A percentile compares a stretch with the other conserved stretches of the same genome.
Conservation (phyloP, 768 basidiomycete genomes). For the Lepiota venenata region DNA sequence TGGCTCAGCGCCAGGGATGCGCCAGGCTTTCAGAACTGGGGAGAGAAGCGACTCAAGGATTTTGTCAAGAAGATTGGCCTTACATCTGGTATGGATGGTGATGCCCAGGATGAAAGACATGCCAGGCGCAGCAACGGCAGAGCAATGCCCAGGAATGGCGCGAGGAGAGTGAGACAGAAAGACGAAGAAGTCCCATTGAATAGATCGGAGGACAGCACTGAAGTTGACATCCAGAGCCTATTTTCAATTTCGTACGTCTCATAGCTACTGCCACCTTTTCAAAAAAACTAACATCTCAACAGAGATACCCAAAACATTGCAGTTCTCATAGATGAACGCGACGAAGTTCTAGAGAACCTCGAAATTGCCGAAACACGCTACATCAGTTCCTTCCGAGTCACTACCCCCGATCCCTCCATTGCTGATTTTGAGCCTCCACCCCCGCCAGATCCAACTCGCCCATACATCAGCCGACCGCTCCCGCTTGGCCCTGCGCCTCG, state of each 20-base stretch:
- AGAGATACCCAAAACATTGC: constrained; percentile 73
- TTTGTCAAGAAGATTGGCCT: constrained; percentile 62
- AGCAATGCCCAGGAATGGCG: constrained; percentile 25
- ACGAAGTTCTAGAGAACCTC: constrained; percentile 72
- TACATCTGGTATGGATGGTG: constrained; percentile 49
- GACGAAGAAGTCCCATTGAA: constrained; percentile 42
- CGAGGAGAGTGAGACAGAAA: constrained; percentile 24
- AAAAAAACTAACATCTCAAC: constrained; percentile 7
- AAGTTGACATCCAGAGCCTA: constrained; percentile 67
- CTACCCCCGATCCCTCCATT: constrained; percentile 72
- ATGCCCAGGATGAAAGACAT: constrained; percentile 2
- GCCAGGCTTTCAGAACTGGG: constrained; percentile 68
- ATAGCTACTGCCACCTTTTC: neutral
- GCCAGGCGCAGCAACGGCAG: constrained; percentile 24
- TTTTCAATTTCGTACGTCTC: constrained; percentile 68
- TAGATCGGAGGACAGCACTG: constrained; percentile 40
- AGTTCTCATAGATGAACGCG: constrained; percentile 69
- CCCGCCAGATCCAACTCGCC: constrained; percentile 40
- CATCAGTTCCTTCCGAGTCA: constrained; percentile 69
- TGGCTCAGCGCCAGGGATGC: constrained; percentile 65
- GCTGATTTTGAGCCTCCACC: constrained; percentile 48
- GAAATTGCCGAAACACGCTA: constrained; percentile 81
- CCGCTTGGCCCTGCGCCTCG: constrained; percentile 40
- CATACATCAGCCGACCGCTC: constrained; percentile 68
- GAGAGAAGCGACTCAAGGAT: constrained; percentile 71